phyloP scores from a whole-genome alignment of 2,329 filamentous ascomycete species.

The Sporothrix sp. region DNA sequence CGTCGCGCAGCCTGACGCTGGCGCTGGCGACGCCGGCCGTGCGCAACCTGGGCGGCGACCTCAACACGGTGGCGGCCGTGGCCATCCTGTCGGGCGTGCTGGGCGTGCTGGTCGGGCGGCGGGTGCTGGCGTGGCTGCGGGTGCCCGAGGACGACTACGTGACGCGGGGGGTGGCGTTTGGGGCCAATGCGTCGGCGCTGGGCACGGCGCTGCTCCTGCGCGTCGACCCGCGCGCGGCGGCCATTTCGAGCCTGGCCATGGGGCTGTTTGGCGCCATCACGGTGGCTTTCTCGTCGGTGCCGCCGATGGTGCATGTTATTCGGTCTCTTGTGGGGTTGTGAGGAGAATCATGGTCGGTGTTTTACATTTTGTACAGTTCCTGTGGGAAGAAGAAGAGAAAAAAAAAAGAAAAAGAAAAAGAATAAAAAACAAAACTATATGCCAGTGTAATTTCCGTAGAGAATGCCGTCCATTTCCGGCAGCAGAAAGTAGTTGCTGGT shows the following conservation, averaged over 20 bases:
- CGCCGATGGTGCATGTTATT: constrained; percentile 39
- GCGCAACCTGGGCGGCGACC: constrained; percentile 46
- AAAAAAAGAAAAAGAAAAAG: neutral
- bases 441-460: constrained; percentile 6
- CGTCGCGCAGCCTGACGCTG: constrained; percentile 46
- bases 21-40: constrained; percentile 50
- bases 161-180: constrained; percentile 51
- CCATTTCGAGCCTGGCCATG: constrained; percentile 51
- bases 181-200: constrained; percentile 50
- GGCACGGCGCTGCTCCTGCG: constrained; percentile 47
- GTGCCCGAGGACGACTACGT: constrained; percentile 56
- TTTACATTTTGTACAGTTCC: no score
- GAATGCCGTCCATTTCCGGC: constrained; percentile 13
- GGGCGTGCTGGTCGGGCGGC: constrained; percentile 44
- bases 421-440: no score
- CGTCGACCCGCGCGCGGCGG: constrained; percentile 48
- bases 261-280: constrained; percentile 51
- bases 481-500: constrained; percentile 11
- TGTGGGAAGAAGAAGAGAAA: neutral
- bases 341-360: no score
- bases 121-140: constrained; percentile 37
- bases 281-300: constrained; percentile 48
- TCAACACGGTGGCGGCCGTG: constrained; percentile 45
- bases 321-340: constrained; percentile 37
- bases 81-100: constrained; percentile 51